phyloP scores from a whole-genome alignment of 768 basidiomycete species.

The Lactifluus hygrophoroides region DNA sequence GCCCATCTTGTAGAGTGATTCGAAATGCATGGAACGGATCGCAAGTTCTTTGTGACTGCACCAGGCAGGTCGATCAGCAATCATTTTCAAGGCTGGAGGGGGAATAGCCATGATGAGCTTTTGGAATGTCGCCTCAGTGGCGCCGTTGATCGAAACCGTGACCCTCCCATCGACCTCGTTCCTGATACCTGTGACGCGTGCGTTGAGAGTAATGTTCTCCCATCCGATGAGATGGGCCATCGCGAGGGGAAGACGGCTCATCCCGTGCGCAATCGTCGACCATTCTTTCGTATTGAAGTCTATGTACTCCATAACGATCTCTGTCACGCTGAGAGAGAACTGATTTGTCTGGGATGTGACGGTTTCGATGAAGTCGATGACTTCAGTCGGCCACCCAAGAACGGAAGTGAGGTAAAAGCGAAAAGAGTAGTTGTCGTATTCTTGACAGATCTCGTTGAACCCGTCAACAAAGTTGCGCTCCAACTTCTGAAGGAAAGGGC shows the following conservation, averaged over 20 bases:
- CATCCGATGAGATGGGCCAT: constrained; percentile 21
- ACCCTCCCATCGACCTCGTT: constrained; percentile 15
- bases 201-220: constrained; percentile 21
- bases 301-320: constrained; percentile 23
- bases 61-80: constrained; percentile 22
- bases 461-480: constrained; percentile 16
- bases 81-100: constrained; percentile 23
- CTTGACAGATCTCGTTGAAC: constrained; percentile 16
- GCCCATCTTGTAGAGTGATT: constrained; percentile 24
- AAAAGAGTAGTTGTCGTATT: constrained; percentile 20
- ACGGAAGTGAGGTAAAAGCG: constrained; percentile 17
- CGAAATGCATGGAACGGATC: constrained; percentile 23
- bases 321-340: constrained; percentile 23
- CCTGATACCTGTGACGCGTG: constrained; percentile 19
- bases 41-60: constrained; percentile 19
- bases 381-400: constrained; percentile 16
- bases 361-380: constrained; percentile 24
- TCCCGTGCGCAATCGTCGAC: constrained; percentile 21
- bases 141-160: constrained; percentile 3
- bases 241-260: constrained; percentile 22
- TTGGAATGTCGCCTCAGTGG: constrained; percentile 18
- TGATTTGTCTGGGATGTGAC: constrained; percentile 23
- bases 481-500: constrained; percentile 12
- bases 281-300: constrained; percentile 22
- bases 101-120: constrained; percentile 22